phyloP scores from a whole-genome alignment of 192 early-diverging fungal genomes.

The Dispira simplex region DNA sequence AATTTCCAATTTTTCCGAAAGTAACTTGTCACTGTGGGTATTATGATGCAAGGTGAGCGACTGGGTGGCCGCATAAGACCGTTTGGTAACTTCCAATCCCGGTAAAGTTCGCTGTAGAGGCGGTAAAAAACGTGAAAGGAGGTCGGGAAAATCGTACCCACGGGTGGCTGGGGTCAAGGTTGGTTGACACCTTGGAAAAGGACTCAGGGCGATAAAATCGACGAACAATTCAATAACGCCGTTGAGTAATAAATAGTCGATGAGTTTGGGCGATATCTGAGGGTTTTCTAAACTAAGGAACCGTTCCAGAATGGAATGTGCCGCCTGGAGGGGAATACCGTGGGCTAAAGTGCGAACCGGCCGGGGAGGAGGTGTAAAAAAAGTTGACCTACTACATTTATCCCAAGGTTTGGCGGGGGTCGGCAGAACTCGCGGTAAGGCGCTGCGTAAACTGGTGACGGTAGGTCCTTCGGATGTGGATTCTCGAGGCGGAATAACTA shows the following conservation, averaged over 20 bases:
- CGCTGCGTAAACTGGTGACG: no score
- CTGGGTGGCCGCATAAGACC: slow-evolving; percentile 1
- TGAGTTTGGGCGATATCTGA: slow-evolving; percentile 7
- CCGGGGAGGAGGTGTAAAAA: background rate
- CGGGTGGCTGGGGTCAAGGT: background rate
- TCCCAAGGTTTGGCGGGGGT: no score
- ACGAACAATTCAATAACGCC: background rate
- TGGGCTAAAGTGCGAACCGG: background rate
- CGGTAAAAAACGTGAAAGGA: background rate
- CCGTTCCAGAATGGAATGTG: background rate
- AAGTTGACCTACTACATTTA: no score
- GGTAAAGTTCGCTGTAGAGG: background rate
- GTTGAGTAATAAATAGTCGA: slow-evolving; percentile 2
- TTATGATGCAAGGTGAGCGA: background rate
- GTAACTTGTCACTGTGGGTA: background rate
- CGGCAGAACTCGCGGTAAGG: no score
- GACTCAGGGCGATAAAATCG: slow-evolving; percentile 5
- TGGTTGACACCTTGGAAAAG: background rate
- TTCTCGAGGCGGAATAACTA: no score
- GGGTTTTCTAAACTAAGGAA: slow-evolving; percentile 5
- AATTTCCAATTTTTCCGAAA: slow-evolving; percentile 1
- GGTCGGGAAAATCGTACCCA: background rate
- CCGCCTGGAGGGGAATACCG: background rate
- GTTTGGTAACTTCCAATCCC: background rate
- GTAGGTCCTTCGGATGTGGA: no score